Percentiles rank a stretch among this genome's conserved stretches.
Evolutionary conservation across 345 rosid species (phyloP).

Genomic region (Barbarea vulgaris): DNA sequence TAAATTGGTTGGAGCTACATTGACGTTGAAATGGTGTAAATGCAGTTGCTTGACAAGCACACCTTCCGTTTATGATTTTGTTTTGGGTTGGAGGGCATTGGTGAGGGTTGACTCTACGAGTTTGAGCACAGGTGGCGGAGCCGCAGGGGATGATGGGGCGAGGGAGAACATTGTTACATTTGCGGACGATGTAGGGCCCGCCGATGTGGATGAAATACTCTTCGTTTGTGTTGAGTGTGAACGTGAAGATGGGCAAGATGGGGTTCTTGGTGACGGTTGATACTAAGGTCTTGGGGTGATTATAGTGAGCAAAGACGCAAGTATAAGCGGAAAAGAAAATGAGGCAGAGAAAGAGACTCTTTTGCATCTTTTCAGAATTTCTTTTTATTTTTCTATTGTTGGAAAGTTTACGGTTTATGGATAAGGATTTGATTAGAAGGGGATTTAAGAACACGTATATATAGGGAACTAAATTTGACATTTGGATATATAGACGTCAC

Average conservation of each 20-base stretch:
- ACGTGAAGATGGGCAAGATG: constrained; percentile 35
- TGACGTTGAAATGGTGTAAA: constrained; percentile 36
- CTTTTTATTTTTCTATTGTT: no score
- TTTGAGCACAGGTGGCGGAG: constrained; percentile 29
- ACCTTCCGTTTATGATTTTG: constrained; percentile 21
- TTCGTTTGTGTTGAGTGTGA: constrained; percentile 34
- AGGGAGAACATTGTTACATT: constrained; percentile 20
- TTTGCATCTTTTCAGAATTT: constrained; percentile 3
- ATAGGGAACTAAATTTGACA: constrained; percentile 4
- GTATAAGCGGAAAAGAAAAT: constrained; percentile 1
- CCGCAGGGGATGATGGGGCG: constrained; percentile 31
- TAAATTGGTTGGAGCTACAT: constrained; percentile 28
- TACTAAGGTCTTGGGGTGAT: constrained; percentile 30
- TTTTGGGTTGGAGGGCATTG: constrained; percentile 31
- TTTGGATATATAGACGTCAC: not conserved
- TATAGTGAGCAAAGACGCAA: constrained; percentile 6
- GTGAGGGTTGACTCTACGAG: constrained; percentile 13
- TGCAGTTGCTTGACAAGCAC: constrained; percentile 41
- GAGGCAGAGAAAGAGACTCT: constrained; percentile 9
- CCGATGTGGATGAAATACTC: constrained; percentile 38
- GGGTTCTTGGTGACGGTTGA: constrained; percentile 43
- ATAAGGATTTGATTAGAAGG: not conserved
- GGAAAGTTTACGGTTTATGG: not conserved
- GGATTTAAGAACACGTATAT: not conserved
- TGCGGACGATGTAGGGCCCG: constrained; percentile 31